These are phyloP conservation scores for Pholiota conissans DNA, from an alignment of 768 basidiomycete species.

Conservation along the genomic window DNA sequence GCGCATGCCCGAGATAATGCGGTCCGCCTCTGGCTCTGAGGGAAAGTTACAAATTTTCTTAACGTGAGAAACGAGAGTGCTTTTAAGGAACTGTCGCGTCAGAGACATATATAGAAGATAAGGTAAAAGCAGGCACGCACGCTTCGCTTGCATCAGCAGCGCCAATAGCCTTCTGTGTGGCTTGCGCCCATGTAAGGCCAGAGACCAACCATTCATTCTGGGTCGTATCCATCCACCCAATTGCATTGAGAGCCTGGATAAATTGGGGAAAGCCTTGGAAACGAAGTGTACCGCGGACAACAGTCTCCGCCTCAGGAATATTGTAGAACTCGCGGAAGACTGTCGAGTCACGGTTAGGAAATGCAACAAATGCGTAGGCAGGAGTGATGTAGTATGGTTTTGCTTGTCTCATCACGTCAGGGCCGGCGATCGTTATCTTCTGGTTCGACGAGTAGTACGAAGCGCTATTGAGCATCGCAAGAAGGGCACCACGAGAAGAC, in stretches of 20 bases:
- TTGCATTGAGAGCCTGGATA: conserved; percentile 79
- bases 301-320: conserved; percentile 91
- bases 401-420: conserved; percentile 87
- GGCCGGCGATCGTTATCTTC: conserved; percentile 66
- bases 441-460: conserved; percentile 72
- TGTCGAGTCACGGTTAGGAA: conserved; percentile 94
- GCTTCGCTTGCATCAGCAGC: conserved; percentile 69
- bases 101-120: conserved; percentile 6
- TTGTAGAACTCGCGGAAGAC: conserved; percentile 90
- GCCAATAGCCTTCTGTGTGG: conserved; percentile 72
- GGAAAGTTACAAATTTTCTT: conserved; percentile 75
- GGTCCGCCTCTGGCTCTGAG: conserved; percentile 60
- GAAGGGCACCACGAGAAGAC: conserved; percentile 94
- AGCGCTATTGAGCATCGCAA: conserved; percentile 90
- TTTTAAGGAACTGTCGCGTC: conserved; percentile 28
- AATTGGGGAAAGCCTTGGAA: conserved; percentile 98
- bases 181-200: conserved; percentile 80
- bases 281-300: conserved; percentile 89
- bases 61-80: conserved; percentile 70
- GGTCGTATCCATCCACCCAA: conserved; percentile 82
- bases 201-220: conserved; percentile 78
- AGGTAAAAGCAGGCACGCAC: conserved; percentile 35
- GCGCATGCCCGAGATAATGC: conserved; percentile 86
- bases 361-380: conserved; percentile 95
- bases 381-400: conserved; percentile 95